Evolutionary conservation across 202 grass and related monocot genomes (phyloP).

Genomic region (Setaria viridis): DNA sequence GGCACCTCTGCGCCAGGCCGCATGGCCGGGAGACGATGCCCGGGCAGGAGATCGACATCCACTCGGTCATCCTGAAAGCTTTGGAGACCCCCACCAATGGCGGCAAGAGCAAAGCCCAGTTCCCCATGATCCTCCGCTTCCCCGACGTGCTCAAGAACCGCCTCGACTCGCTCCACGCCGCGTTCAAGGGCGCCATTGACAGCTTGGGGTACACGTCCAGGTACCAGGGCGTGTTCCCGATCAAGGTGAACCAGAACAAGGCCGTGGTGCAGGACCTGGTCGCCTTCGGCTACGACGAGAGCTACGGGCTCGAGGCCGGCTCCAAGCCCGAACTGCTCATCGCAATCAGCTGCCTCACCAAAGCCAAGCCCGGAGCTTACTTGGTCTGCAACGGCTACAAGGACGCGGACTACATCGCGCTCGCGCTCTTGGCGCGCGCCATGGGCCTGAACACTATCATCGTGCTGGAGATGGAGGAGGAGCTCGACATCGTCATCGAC

Average conservation of each 20-base stretch:
- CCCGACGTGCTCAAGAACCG: constrained; percentile 49
- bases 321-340: constrained; percentile 60
- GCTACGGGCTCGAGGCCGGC: constrained; percentile 61
- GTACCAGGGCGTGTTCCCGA: constrained; percentile 58
- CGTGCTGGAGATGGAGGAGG: constrained; percentile 62
- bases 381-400: constrained; percentile 64
- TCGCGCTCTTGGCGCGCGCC: constrained; percentile 45
- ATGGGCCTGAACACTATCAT: constrained; percentile 50
- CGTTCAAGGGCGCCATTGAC: constrained; percentile 36
- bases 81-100: not conserved
- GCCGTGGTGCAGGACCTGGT: constrained; percentile 42
- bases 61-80: not conserved
- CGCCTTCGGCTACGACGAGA: constrained; percentile 11
- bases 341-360: constrained; percentile 50
- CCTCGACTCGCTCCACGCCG: constrained; percentile 34
- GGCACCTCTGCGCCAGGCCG: constrained; percentile 32
- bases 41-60: constrained; percentile 47
- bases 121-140: constrained; percentile 62
- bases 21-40: not conserved
- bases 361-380: constrained; percentile 38
- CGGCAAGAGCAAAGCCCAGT: constrained; percentile 14
- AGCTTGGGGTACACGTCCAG: not conserved
- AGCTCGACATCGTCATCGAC: constrained; percentile 55
- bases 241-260: constrained; percentile 58
- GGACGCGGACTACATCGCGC: constrained; percentile 48